phyloP scores from a whole-genome alignment of 352 stramenopile species.

The Phytopythium vexans region DNA sequence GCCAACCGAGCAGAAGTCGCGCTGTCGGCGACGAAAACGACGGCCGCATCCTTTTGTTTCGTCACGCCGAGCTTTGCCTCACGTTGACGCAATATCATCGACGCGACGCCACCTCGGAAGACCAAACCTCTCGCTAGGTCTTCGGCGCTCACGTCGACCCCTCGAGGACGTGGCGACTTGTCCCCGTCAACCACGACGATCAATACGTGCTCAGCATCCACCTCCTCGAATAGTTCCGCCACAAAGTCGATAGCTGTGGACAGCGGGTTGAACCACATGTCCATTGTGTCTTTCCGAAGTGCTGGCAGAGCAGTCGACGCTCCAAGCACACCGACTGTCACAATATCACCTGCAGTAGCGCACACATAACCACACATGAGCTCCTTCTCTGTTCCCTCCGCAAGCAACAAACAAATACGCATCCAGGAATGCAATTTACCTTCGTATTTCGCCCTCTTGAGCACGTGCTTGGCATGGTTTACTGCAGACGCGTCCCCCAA shows the following conservation, averaged over 20 bases:
- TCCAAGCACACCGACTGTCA: neutral
- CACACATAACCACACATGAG: too few relatives aligned
- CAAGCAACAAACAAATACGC: too few relatives aligned
- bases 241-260: constrained; percentile 27
- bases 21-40: constrained; percentile 25
- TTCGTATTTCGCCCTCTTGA: too few relatives aligned
- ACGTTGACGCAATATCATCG: constrained; percentile 8
- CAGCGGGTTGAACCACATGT: constrained; percentile 33
- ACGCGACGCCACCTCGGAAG: constrained; percentile 30
- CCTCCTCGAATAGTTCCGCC: constrained; percentile 12
- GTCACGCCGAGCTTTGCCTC: neutral
- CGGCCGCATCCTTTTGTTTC: neutral
- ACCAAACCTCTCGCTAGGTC: constrained; percentile 19
- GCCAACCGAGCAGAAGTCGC: constrained; percentile 6
- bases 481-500: constrained; percentile 10
- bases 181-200: constrained; percentile 5
- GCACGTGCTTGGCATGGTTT: too few relatives aligned
- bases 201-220: constrained; percentile 8
- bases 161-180: neutral
- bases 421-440: too few relatives aligned
- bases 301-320: neutral
- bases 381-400: too few relatives aligned
- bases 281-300: constrained; percentile 7
- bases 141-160: constrained; percentile 1
- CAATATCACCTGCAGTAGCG: neutral